Evolutionary conservation across 2,329 filamentous ascomycete genomes (phyloP).

Genomic region (Blastomyces gilchristii): DNA sequence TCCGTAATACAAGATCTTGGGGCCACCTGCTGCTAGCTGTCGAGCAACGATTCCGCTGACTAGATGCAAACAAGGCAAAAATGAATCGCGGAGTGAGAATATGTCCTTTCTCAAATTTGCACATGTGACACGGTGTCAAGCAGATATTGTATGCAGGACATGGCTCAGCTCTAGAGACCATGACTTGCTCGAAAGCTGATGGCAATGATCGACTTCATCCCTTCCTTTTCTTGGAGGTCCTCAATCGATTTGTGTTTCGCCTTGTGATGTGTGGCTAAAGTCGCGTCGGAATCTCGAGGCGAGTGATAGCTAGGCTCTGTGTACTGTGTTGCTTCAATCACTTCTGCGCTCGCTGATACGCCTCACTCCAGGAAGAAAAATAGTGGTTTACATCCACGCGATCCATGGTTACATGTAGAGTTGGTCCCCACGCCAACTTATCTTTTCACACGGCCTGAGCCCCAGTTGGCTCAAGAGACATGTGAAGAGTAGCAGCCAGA

Average conservation of each 20-base stretch:
- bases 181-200: neutral
- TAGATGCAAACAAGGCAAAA: neutral
- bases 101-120: slow-evolving; percentile 1
- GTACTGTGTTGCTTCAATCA: slow-evolving; percentile 33
- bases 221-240: neutral
- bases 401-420: slow-evolving; percentile 14
- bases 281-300: neutral
- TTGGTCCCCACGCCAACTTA: slow-evolving; percentile 4
- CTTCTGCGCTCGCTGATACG: slow-evolving; percentile 47
- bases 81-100: neutral
- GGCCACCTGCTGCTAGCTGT: neutral
- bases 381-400: slow-evolving; percentile 11
- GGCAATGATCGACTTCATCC: neutral
- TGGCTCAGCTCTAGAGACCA: neutral
- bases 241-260: neutral
- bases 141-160: neutral
- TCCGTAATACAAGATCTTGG: neutral
- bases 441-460: slow-evolving; percentile 23
- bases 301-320: slow-evolving; percentile 14
- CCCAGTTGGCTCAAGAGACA: slow-evolving; percentile 23
- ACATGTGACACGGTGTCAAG: neutral
- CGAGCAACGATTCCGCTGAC: neutral
- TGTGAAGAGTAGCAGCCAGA: slow-evolving; percentile 25
- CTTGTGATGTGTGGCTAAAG: neutral
- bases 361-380: slow-evolving; percentile 10